Evolutionary conservation across 2,329 filamentous ascomycete species (phyloP), one percentile per base, ranked within the genome.

Genomic region (Akanthomyces dipterigenus): DNA sequence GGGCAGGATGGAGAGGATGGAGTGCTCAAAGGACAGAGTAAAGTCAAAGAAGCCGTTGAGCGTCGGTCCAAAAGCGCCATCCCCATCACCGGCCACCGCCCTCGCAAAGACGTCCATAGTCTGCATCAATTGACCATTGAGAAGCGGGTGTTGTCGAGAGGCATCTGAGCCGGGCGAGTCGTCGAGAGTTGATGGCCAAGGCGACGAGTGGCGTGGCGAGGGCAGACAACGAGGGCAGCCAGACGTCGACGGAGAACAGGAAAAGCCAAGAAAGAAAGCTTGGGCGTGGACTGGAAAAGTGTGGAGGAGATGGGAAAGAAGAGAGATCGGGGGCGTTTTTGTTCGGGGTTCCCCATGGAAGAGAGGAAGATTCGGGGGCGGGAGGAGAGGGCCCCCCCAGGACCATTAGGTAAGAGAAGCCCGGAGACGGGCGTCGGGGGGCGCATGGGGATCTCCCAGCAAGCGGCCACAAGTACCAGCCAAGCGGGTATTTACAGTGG

Each of bases 261-360:
- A 26, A 9, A 40, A 31, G 28, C 28, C 31, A 58, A 50, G 55
- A 36, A 22, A 49, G 18, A 42, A 34, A 40, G 14, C 24, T 48
- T 50, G 55, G 36, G 34, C 42, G 40, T 28, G 24, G 34, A 42
- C 42, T 42, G n/a, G n/a, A 20, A 58, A 55, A 49, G 55, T 36
- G 55, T 58, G 55, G 55, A 58, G 55, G 55, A 58, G 55, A 58
- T 42, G 34, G 28, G 31, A 56, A 42, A 28, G 36, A 31, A 42
- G n/a, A 58, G 55, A 58, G 55, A 58, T 58, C 55, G 55, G 55
- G 55, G 53, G 55, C 55, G 55, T 58, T 49, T 58, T 31, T 38
- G 55, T 31, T 58, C 49, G 55, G 55, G 55, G 55, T 28, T 55
- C 55, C 55, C 55, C 55, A 58, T 58, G 55, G 31, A 57, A 46